These are phyloP conservation scores for Pseudoscleropodium purum DNA, from an alignment of 225 moss, liverwort and hornwort genomes.

Conservation along the genomic window DNA sequence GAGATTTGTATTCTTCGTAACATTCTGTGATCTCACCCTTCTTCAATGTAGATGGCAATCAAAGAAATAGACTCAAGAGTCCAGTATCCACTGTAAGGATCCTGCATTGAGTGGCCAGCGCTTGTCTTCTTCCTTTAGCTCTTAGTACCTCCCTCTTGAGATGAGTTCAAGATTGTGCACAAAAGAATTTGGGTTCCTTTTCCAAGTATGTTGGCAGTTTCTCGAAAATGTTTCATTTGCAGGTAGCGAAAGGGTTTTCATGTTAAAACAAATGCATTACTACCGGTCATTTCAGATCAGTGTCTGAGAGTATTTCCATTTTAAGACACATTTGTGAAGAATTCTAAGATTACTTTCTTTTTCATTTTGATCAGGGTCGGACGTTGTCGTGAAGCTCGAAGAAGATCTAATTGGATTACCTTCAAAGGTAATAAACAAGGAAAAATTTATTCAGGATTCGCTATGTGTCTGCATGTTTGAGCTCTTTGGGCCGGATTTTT, in stretches of 20 bases:
- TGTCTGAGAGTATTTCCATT: background rate
- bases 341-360: background rate
- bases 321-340: background rate
- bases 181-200: background rate
- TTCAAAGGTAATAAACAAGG: constrained; percentile 16
- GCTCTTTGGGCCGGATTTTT: background rate
- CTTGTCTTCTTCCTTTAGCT: background rate
- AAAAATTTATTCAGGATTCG: background rate
- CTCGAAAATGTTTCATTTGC: background rate
- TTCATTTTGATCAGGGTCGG: constrained; percentile 38
- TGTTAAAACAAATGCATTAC: background rate
- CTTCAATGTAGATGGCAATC: background rate
- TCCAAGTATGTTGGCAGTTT: background rate
- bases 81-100: background rate
- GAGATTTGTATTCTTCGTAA: background rate
- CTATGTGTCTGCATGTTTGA: background rate
- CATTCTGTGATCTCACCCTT: background rate
- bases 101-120: background rate
- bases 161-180: background rate
- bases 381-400: constrained; percentile 46
- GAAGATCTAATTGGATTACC: constrained; percentile 49
- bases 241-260: background rate
- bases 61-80: background rate
- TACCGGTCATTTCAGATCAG: background rate
- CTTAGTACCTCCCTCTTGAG: too few species aligned